A percentile compares a stretch with the other conserved stretches of the same genome.
These are phyloP conservation scores for Cladorrhinum sp. DNA, from an alignment of 2,329 filamentous ascomycete species.

Conservation along the genomic window DNA sequence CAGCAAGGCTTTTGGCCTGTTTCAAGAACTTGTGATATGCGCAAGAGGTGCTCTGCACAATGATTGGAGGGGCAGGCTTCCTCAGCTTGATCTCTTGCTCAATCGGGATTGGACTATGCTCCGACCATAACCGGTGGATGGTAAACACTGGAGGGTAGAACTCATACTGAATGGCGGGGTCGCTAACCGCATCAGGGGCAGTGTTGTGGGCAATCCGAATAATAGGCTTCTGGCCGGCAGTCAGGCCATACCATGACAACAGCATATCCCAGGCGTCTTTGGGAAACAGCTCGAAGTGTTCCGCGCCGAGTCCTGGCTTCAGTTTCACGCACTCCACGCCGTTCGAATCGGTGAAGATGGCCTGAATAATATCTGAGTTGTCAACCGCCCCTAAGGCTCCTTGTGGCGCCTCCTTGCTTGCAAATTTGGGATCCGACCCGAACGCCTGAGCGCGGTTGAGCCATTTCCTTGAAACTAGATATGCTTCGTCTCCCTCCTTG, in stretches of 20 bases:
- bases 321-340: slow-evolving; percentile 67
- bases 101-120: slow-evolving; percentile 53
- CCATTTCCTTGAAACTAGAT: slow-evolving; percentile 77
- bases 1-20: slow-evolving; percentile 65
- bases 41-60: slow-evolving; percentile 69
- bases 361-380: slow-evolving; percentile 76
- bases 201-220: slow-evolving; percentile 76
- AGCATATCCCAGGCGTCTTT: slow-evolving; percentile 79
- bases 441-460: slow-evolving; percentile 68
- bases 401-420: slow-evolving; percentile 57
- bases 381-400: slow-evolving; percentile 74
- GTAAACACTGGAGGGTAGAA: slow-evolving; percentile 81
- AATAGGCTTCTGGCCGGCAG: slow-evolving; percentile 67
- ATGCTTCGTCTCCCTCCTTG: slow-evolving; percentile 72
- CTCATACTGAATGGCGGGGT: slow-evolving; percentile 74
- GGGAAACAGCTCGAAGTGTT: slow-evolving; percentile 75
- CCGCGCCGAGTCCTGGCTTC: slow-evolving; percentile 63
- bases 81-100: slow-evolving; percentile 60
- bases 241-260: slow-evolving; percentile 76
- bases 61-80: slow-evolving; percentile 58
- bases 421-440: slow-evolving; percentile 54
- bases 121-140: slow-evolving; percentile 72
- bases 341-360: slow-evolving; percentile 51
- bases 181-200: slow-evolving; percentile 50
- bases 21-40: slow-evolving; percentile 73